A percentile compares a stretch with the other conserved stretches of the same genome.
Evolutionary conservation across 768 basidiomycete genomes (phyloP).

Genomic region (Pulveroboletus sp.): DNA sequence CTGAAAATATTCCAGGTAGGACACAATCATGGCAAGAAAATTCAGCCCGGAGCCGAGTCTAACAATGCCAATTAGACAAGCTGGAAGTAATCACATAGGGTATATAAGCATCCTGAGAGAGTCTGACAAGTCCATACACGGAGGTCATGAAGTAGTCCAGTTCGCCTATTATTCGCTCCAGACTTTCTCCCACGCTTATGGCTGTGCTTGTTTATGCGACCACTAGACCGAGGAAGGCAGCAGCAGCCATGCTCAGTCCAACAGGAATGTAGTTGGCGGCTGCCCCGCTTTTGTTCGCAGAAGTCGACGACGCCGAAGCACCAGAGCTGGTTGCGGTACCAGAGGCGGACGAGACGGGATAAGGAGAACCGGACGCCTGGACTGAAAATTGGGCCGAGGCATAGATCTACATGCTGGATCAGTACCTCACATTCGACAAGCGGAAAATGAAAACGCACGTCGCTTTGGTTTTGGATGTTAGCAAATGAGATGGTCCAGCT

Average conservation of each 20-base stretch:
- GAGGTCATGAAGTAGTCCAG: conserved; percentile 1
- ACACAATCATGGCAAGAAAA: neutral
- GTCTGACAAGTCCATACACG: neutral
- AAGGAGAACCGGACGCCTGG: conserved; percentile 52
- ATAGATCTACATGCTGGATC: conserved; percentile 43
- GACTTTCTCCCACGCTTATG: conserved; percentile 2
- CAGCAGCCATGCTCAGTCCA: conserved; percentile 30
- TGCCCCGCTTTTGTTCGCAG: conserved; percentile 8
- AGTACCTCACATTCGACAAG: neutral
- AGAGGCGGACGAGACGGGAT: conserved; percentile 39
- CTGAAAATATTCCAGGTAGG: neutral
- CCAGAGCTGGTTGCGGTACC: conserved; percentile 24
- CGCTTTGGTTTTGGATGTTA: conserved; percentile 45
- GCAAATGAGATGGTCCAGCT: conserved; percentile 54
- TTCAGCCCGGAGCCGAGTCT: neutral
- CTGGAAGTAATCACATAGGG: conserved; percentile 7
- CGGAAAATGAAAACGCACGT: conserved; percentile 40
- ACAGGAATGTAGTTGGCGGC: conserved; percentile 23
- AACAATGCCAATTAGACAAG: neutral
- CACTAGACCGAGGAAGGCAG: conserved; percentile 24
- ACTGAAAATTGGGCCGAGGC: conserved; percentile 62
- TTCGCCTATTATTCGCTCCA: neutral
- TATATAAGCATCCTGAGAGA: conserved; percentile 8
- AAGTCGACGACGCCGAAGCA: conserved; percentile 16
- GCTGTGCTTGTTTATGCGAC: conserved; percentile 18